These are phyloP conservation scores for Aspergillus sp. DNA, from an alignment of 2,329 filamentous ascomycete species.

Conservation along the genomic window DNA sequence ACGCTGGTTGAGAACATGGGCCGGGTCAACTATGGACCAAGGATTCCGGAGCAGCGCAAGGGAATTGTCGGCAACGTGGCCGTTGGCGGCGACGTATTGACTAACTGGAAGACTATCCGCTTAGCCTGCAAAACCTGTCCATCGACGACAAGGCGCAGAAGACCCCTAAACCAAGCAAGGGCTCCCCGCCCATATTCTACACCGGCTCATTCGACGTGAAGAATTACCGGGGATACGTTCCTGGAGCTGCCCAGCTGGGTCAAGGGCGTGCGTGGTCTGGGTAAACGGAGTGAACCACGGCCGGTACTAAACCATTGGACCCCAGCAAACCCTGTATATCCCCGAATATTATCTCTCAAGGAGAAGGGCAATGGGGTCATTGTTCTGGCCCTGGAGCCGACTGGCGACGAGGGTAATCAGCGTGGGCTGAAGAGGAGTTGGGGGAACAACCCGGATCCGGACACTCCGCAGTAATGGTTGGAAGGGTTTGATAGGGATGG, in stretches of 20 bases:
- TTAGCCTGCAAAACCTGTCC: not conserved
- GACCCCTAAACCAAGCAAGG: not conserved
- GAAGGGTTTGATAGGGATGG: too few species aligned
- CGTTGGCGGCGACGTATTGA: slow-evolving; percentile 24
- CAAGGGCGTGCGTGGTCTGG: slow-evolving; percentile 41
- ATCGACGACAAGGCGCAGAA: slow-evolving; percentile 1
- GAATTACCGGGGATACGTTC: slow-evolving; percentile 27
- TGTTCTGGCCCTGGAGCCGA: slow-evolving; percentile 38
- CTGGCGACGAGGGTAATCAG: slow-evolving; percentile 6
- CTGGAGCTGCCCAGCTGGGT: slow-evolving; percentile 32
- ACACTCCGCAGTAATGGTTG: too few species aligned
- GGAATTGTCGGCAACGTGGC: slow-evolving; percentile 38
- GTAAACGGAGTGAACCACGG: slow-evolving; percentile 40
- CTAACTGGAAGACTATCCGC: slow-evolving; percentile 32
- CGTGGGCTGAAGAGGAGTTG: slow-evolving; percentile 16
- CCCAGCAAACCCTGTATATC: slow-evolving; percentile 41
- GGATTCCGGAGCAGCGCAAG: slow-evolving; percentile 38
- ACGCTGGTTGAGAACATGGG: slow-evolving; percentile 44
- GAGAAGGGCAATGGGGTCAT: slow-evolving; percentile 33
- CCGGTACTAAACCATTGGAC: slow-evolving; percentile 40
- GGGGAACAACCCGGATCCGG: slow-evolving; percentile 24
- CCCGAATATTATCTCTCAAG: slow-evolving; percentile 31
- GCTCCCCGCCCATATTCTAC: slow-evolving; percentile 11
- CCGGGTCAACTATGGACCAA: slow-evolving; percentile 38
- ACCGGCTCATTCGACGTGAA: slow-evolving; percentile 5